phyloP scores from a whole-genome alignment of 2,329 filamentous ascomycete species.

The Curvularia sp. region DNA sequence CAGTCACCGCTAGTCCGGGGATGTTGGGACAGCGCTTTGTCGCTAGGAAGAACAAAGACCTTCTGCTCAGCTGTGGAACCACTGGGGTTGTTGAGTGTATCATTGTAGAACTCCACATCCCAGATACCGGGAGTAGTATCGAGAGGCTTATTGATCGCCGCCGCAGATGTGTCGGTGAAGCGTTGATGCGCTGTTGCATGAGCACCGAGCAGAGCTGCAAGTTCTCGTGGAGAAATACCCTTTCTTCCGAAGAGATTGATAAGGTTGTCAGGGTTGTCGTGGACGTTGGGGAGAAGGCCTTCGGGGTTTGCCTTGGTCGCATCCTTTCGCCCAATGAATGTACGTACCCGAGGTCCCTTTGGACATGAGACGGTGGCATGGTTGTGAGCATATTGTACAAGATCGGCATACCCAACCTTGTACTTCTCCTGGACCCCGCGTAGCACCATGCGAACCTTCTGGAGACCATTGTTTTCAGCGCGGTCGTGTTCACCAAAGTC shows the following conservation, averaged over 20 bases:
- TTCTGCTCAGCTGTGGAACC: slow-evolving; percentile 23
- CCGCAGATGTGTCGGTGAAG: slow-evolving; percentile 52
- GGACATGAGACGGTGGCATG: slow-evolving; percentile 59
- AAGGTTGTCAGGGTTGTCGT: slow-evolving; percentile 52
- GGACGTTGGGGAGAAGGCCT: slow-evolving; percentile 56
- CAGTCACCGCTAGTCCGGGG: slow-evolving; percentile 39
- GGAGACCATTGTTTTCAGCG: slow-evolving; percentile 56
- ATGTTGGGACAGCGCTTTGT: slow-evolving; percentile 36
- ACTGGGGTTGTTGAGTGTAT: slow-evolving; percentile 41
- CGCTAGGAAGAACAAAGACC: slow-evolving; percentile 40
- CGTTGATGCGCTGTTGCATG: slow-evolving; percentile 60
- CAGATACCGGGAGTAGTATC: slow-evolving; percentile 60
- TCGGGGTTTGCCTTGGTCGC: slow-evolving; percentile 50
- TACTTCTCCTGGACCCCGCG: slow-evolving; percentile 52
- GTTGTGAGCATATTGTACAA: slow-evolving; percentile 60
- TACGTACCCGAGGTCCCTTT: slow-evolving; percentile 59
- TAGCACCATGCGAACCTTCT: slow-evolving; percentile 51
- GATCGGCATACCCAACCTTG: slow-evolving; percentile 60
- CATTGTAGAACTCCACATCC: slow-evolving; percentile 60
- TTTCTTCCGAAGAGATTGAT: slow-evolving; percentile 59
- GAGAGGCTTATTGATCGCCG: slow-evolving; percentile 49
- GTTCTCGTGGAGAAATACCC: slow-evolving; percentile 58
- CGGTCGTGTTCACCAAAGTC: slow-evolving; percentile 47
- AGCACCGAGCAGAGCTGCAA: slow-evolving; percentile 63
- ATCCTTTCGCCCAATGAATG: slow-evolving; percentile 60